phyloP scores from a whole-genome alignment of 371 early-diverging fungal species.

The Rhizopus delemar region DNA sequence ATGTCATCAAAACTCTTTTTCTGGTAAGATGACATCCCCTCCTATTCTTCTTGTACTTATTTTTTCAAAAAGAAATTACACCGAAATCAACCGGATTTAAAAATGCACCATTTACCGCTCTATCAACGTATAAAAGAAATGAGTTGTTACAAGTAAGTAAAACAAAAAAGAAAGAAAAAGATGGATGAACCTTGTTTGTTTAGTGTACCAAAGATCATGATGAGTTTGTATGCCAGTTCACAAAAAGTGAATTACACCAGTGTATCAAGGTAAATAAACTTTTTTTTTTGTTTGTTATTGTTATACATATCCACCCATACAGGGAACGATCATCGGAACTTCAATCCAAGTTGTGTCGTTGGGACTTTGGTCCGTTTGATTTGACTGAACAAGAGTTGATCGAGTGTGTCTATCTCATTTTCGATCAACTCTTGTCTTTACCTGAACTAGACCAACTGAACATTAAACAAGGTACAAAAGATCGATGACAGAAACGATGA shows the following conservation, averaged over 20 bases:
- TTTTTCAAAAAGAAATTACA: conserved; percentile 18
- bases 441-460: conserved; percentile 55
- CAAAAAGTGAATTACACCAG: not conserved
- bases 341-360: conserved; percentile 51
- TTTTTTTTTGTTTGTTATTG: conserved; percentile 4
- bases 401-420: conserved; percentile 64
- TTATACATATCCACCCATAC: conserved; percentile 12
- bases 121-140: conserved; percentile 31
- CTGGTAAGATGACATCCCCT: too few relatives aligned
- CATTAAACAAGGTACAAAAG: conserved; percentile 51
- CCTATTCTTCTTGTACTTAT: too few relatives aligned
- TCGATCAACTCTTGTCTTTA: conserved; percentile 61
- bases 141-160: conserved; percentile 16
- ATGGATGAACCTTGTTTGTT: too few relatives aligned
- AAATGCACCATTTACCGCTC: not conserved
- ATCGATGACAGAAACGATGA: not conserved
- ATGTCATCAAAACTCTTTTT: conserved; percentile 57
- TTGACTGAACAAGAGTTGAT: conserved; percentile 63
- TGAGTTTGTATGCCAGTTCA: conserved; percentile 18
- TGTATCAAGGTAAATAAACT: conserved; percentile 10
- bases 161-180: not conserved
- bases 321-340: conserved; percentile 47
- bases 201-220: conserved; percentile 7
- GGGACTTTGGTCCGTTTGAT: conserved; percentile 72
- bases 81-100: conserved; percentile 14